Base-by-base conservation (phyloP, 2,329 filamentous ascomycete species). In the Dendrostoma leiphaemia region DNA sequence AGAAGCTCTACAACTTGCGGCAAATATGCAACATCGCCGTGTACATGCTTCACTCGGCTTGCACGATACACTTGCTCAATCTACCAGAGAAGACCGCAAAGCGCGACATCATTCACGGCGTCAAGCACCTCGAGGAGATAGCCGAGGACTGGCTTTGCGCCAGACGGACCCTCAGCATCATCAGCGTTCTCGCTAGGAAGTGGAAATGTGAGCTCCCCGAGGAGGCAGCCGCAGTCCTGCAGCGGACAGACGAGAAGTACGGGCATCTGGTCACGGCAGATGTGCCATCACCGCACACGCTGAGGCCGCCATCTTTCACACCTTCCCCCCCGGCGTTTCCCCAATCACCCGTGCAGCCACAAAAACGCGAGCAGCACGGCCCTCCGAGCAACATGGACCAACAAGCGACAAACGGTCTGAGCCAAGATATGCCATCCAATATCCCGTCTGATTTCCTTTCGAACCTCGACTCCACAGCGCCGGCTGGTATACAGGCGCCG, bases 21-120 rank as follows among this genome's bases (percentile, higher is more conserved):
- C 93, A 97, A 67, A 96, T 99, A 31, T 96, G 90, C 73, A 97
- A 97, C 65, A 91, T 97, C 63, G 92, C 89, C 3, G 91, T 97
- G 1, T 99, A 99, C 69, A 97, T 97, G 72, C 81, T 89, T 0
- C 93, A 97, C 69, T 94, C 91, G 4, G 92, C 94, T 28, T 96
- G 91, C 67, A 97, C 91, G 0, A 95, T 97, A 35, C 94, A 97
- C 64, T 75, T 99, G 19, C 83, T 99, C 32, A 97, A 97, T 61
- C 76, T 97, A 1, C 92, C 92, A 0, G 92, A 97, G 62, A 96
- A 94, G 73, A 94, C 90, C 28, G 91, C 94, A 4, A 88, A 85
- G 64, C 79, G 93, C 62, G 93, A 97, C 69, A 90, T 99, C 38
- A 88, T 90, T 4, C 92, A 97, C 63, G 91, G 93, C 1, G 81